These are phyloP conservation scores for Hypoxylon intermedium DNA, from an alignment of 495 filamentous ascomycete genomes.

Conservation along the genomic window DNA sequence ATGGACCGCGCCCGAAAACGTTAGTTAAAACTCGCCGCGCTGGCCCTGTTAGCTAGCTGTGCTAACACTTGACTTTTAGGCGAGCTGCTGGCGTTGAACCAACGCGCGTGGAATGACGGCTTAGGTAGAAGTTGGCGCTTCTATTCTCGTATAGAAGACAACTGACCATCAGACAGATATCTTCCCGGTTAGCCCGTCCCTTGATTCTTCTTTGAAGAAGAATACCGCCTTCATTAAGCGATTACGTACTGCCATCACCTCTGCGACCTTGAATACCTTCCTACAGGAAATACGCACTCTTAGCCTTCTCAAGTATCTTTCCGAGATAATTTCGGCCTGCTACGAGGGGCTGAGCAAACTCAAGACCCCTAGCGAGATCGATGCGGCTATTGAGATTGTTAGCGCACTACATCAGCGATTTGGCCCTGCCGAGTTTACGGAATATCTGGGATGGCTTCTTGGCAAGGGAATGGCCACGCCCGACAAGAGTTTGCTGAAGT, in stretches of 20 bases:
- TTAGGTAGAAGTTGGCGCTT: constrained; percentile 63
- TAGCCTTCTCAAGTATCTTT: constrained; percentile 95
- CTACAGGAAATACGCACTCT: constrained; percentile 89
- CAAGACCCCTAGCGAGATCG: constrained; percentile 87
- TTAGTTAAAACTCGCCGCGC: constrained; percentile 48
- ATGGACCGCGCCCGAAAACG: constrained; percentile 92
- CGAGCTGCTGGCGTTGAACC: constrained; percentile 87
- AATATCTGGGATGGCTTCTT: constrained; percentile 89
- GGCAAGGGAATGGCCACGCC: constrained; percentile 92
- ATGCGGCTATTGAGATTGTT: constrained; percentile 88
- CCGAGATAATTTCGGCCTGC: constrained; percentile 97
- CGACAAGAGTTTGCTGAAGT: constrained; percentile 84
- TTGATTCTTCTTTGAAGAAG: constrained; percentile 97
- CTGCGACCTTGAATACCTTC: constrained; percentile 79
- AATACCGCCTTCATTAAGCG: constrained; percentile 99
- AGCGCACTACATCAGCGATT: constrained; percentile 97
- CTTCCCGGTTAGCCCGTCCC: constrained; percentile 76
- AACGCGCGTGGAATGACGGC: constrained; percentile 85
- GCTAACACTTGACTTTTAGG: constrained; percentile 61
- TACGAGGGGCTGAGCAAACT: constrained; percentile 93
- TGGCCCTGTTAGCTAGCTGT: constrained; percentile 29
- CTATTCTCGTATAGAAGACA: constrained; percentile 17
- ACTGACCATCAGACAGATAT: constrained; percentile 64
- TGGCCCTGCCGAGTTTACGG: constrained; percentile 87
- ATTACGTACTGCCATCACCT: constrained; percentile 84